Evolutionary conservation across 2,329 filamentous ascomycete species (phyloP), one percentile per base, ranked within the genome.

Genomic region (Hymenoscyphus salicellus): DNA sequence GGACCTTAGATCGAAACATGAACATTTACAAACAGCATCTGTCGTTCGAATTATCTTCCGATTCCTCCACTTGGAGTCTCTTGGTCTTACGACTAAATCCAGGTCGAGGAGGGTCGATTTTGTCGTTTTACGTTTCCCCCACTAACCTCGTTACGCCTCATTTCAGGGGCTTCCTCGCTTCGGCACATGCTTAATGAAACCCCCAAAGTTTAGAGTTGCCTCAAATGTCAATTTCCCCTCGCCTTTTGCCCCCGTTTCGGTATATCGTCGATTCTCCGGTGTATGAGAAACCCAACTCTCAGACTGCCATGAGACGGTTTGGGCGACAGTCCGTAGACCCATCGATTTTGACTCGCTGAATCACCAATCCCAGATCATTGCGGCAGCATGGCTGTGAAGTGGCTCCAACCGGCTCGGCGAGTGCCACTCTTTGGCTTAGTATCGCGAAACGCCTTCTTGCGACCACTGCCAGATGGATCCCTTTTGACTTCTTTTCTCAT

Each of bases 231-330:
- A 20, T 8, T 49, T 23, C 26, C 26, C 7, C 43, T 49, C 43
- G 23, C 43, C n/a, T 52, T 26, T 52, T 52, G 46, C 46, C 46
- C 46, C 20, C 46, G 14, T 52, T 23, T 23, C 23, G 46, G 20
- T 52, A 23, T 26, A 23, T 52, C 20, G 8, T 52, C n/a, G 14
- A 23, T 23, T 52, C n/a, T 52, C 23, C 20, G 46, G 46, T 26
- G 71, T 72, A 46, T 68, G 67, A 70, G 60, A 30, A 64, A 46
- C 63, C 61, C 36, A 56, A 67, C 52, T 66, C 68, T 70, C 71
- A 63, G 67, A 73, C 71, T 66, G 32, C 66, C 68, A 69, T 72
- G 70, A 73, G 69, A 73, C 70, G 63, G 57, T 66, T 67, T 67
- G 64, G 64, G 28, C 63, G 60, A 56, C 60, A 43, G 26, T 63